phyloP scores from a whole-genome alignment of 768 basidiomycete species.

The Boletus tomentosulus region DNA sequence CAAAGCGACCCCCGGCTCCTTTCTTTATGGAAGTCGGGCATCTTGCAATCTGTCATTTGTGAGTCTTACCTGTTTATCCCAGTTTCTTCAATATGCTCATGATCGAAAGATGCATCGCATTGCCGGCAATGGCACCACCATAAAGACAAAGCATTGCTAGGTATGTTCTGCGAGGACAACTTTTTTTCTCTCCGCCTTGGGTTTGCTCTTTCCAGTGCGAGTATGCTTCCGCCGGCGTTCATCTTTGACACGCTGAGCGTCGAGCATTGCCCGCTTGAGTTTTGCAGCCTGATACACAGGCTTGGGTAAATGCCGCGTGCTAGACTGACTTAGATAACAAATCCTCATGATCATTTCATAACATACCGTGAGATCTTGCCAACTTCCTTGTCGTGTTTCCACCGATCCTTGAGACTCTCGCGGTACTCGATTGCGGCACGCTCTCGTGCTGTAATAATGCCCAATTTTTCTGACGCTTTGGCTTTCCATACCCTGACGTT shows the following conservation, averaged over 20 bases:
- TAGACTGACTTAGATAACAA: slow-evolving; percentile 24
- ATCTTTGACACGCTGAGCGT: slow-evolving; percentile 85
- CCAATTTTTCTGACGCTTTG: slow-evolving; percentile 87
- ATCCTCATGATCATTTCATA: not conserved
- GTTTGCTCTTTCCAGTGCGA: slow-evolving; percentile 78
- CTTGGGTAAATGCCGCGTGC: slow-evolving; percentile 81
- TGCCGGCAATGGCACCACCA: slow-evolving; percentile 4
- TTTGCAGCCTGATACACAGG: slow-evolving; percentile 84
- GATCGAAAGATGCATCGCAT: slow-evolving; percentile 4
- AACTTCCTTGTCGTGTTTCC: slow-evolving; percentile 82
- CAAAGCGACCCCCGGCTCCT: not conserved
- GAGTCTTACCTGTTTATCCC: not conserved
- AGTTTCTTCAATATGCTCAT: not conserved
- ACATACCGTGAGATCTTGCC: slow-evolving; percentile 75
- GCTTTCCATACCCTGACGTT: slow-evolving; percentile 96
- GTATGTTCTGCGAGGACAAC: slow-evolving; percentile 76
- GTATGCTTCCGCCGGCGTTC: slow-evolving; percentile 90
- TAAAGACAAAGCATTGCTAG: slow-evolving; percentile 19
- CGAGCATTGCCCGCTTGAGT: slow-evolving; percentile 92
- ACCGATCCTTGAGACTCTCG: slow-evolving; percentile 79
- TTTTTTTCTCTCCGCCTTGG: slow-evolving; percentile 89
- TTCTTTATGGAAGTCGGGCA: not conserved
- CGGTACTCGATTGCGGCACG: slow-evolving; percentile 91
- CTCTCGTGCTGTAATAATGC: slow-evolving; percentile 86
- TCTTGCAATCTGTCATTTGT: not conserved